Evolutionary conservation across 116 monocot genomes (phyloP).

Genomic region (Phalaenopsis hybrid): DNA sequence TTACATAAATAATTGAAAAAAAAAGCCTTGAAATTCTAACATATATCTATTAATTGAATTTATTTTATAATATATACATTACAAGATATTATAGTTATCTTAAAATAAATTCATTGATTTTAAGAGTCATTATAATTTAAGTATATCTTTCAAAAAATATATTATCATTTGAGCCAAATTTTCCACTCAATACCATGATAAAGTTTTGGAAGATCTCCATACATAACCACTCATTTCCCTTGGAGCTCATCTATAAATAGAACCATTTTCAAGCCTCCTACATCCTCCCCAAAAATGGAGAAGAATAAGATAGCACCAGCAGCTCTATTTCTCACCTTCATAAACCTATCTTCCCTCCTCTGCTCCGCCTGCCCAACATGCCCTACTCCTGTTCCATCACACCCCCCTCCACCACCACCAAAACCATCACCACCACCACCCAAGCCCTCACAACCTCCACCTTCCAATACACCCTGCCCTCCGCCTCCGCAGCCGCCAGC

Average conservation of each 20-base stretch:
- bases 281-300: not conserved
- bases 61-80: too few species aligned
- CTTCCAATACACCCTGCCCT: not conserved
- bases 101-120: too few species aligned
- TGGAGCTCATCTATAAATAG: not conserved
- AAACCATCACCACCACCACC: not conserved
- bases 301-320: not conserved
- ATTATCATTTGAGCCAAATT: too few species aligned
- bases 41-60: too few species aligned
- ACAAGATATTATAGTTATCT: too few species aligned
- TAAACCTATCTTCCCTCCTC: not conserved
- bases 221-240: too few species aligned
- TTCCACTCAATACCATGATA: too few species aligned
- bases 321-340: not conserved
- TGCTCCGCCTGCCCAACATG: constrained; percentile 13
- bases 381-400: not conserved
- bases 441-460: not conserved
- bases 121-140: too few species aligned
- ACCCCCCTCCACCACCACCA: constrained; percentile 5
- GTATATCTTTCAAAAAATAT: too few species aligned
- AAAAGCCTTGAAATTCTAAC: too few species aligned
- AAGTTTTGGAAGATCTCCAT: too few species aligned
- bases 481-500: not conserved
- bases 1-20: too few species aligned
- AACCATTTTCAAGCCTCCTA: not conserved